A percentile compares a stretch with the other conserved stretches of the same genome.
phyloP scores from a whole-genome alignment of 148 eudicot species.

The Camellia japonica region DNA sequence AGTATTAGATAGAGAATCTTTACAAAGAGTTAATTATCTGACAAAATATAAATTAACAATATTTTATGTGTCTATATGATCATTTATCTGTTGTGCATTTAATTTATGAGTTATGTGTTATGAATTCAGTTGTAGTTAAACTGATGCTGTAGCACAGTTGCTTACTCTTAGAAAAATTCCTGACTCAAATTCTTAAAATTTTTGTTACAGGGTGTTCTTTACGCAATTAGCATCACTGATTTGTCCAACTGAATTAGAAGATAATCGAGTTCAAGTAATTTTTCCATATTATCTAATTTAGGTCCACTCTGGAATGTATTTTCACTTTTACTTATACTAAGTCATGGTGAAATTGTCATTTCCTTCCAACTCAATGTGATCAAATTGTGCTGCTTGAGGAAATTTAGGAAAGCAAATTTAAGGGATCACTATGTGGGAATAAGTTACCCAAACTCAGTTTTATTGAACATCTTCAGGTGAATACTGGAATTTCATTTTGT shows the following conservation, averaged over 20 bases:
- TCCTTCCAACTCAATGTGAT: constrained; percentile 7
- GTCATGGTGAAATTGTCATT: too few relatives aligned
- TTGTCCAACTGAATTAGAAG: too few relatives aligned
- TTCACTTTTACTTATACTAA: too few relatives aligned
- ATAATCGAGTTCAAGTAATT: too few relatives aligned
- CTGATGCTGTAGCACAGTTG: neutral
- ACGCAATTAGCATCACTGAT: too few relatives aligned
- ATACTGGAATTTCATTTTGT: constrained; percentile 8
- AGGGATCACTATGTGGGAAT: constrained; percentile 14
- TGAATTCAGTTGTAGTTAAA: neutral
- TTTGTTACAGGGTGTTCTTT: too few relatives aligned
- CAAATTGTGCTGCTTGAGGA: constrained; percentile 14
- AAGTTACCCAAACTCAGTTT: constrained; percentile 11
- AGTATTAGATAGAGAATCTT: too few relatives aligned
- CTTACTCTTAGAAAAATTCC: neutral
- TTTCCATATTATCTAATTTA: too few relatives aligned
- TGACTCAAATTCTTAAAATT: neutral
- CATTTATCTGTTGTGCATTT: neutral
- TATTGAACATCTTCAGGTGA: constrained; percentile 19
- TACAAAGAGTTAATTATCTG: too few relatives aligned
- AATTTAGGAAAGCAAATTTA: constrained; percentile 19
- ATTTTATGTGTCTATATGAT: neutral
- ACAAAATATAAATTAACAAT: too few relatives aligned
- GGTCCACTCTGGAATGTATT: too few relatives aligned
- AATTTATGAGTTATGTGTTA: neutral